Evolutionary conservation across 805 yeast species (phyloP), one percentile per base, ranked within the genome.

Genomic region (Cyberlindnera mrakii): DNA sequence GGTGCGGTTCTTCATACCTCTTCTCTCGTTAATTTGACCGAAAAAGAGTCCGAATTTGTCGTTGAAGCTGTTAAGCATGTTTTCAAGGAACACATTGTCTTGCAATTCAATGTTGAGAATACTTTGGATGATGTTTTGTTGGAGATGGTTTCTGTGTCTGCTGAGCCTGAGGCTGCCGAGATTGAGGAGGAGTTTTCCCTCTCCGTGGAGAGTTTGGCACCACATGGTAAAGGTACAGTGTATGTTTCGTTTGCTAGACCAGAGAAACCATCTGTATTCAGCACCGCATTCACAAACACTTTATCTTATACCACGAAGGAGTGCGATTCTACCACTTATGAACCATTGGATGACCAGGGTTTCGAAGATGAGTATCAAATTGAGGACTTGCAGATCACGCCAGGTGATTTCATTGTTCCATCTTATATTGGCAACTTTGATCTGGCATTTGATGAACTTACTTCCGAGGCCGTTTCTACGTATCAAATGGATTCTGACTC

Each of bases 351-450:
- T 37, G 79, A 75, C 39, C 86, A 80, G 37, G 97, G 96, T 15
- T 86, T 82, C 74, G 85, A 84, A 51, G 98, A 93, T 64, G 96
- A 90, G 65, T 93, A 91, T 65, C 93, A 83, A 61, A 77, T 93
- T 51, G 97, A 88, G 64, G 84, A 82, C 45, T 70, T 89, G 56
- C 79, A 77, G 45, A 61, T 91, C 43, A 66, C 66, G 7, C 80
- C 93, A 9, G 96, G 96, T 31, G 97, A 89, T 62, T 91, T 80
- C 65, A 72, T 88, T 45, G 65, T 70, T 42, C 95, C 96, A 41
- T 71, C 88, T 19, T 87, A 78, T 61, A 77, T 82, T 49, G 87
- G 93, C 35, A 78, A 81, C 65, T 89, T 89, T 61, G 77, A 82
- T 6, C 70, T 75, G 35, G 68, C 77, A 32, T 88, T 83, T 71